These are phyloP conservation scores for Eucalyptus microcorys DNA, from an alignment of 345 rosid genomes.

Conservation along the genomic window DNA sequence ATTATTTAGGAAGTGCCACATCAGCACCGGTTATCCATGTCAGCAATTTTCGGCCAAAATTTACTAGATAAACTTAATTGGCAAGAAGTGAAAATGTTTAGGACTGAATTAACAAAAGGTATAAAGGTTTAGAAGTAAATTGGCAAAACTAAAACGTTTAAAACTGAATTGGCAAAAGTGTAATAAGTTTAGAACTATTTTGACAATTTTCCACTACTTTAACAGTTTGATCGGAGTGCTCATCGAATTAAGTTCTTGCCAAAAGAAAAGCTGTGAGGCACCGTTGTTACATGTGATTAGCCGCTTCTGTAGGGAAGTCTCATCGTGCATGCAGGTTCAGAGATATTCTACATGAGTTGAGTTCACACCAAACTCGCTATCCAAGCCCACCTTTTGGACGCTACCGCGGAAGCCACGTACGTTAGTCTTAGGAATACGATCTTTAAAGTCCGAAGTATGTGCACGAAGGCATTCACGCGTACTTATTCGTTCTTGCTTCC, in stretches of 20 bases:
- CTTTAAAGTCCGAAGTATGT: not conserved
- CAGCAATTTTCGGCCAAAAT: rapidly evolving
- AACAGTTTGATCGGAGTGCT: not conserved
- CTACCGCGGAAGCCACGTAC: not conserved
- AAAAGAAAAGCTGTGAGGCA: not conserved
- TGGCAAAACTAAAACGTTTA: no score
- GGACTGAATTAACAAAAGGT: rapidly evolving
- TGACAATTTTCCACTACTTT: no score
- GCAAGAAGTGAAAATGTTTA: rapidly evolving
- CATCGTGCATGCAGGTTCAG: not conserved
- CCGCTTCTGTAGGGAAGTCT: not conserved
- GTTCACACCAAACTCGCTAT: not conserved
- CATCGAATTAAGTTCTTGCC: not conserved
- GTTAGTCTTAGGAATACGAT: not conserved
- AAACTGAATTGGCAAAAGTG: rapidly evolving
- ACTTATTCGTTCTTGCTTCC: not conserved
- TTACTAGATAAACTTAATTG: rapidly evolving
- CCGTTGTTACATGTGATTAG: not conserved
- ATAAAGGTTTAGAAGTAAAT: no score
- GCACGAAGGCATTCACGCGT: not conserved
- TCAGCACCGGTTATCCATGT: rapidly evolving
- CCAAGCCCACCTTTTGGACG: not conserved
- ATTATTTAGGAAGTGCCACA: no score
- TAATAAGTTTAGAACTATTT: rapidly evolving
- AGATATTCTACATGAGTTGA: not conserved